Evolutionary conservation across 192 early-diverging fungal species (phyloP), one percentile per base, ranked within the genome.

Genomic region (Ramicandelaber brevisporus): DNA sequence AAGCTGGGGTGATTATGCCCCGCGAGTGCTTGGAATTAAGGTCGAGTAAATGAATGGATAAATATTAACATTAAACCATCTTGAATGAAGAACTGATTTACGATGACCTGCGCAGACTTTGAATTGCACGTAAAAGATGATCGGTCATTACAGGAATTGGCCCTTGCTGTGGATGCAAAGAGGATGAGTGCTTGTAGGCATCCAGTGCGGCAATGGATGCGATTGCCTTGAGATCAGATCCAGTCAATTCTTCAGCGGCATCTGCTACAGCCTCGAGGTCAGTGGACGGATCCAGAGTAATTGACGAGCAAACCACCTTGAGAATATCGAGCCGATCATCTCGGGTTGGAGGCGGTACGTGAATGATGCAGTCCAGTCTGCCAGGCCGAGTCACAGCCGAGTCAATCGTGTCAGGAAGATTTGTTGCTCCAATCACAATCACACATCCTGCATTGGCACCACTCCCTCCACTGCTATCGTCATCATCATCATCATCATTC

Each of bases 401-500:
- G 38, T 87, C 87, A 33, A 96, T 73, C 3, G 56, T 27, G 21
- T 57, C 44, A 3, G 66, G 70, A 30, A 72, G 68, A 31, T 92
- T 96, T 1, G 89, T 92, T 3, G 89, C 86, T 0, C 71, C 80
- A 27, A 96, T 41, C 0, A 96, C 36, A 12, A 84, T 59, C 5
- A 90, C 70, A 6, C 44, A 44, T 8, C 49, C 41, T n/a, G 56
- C 46, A 1, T 48, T 31, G 7, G 38, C 42, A 9, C 78, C 54
- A 13, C 34, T 46, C 36, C 89, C 86, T 89, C 77, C 5, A 73
- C 34, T 17, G 82, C 53, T 6, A 87, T 32, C 41, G 82, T 78
- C 5, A 79, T 65, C 17, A 78, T 64, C 7, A 82, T 46, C 53
- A 67, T 17, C 11, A 25, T 8, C 8, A 9, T 25, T 25, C 24